Conservation (phyloP, 345 rosid species). For the Cardamine occulta region DNA sequence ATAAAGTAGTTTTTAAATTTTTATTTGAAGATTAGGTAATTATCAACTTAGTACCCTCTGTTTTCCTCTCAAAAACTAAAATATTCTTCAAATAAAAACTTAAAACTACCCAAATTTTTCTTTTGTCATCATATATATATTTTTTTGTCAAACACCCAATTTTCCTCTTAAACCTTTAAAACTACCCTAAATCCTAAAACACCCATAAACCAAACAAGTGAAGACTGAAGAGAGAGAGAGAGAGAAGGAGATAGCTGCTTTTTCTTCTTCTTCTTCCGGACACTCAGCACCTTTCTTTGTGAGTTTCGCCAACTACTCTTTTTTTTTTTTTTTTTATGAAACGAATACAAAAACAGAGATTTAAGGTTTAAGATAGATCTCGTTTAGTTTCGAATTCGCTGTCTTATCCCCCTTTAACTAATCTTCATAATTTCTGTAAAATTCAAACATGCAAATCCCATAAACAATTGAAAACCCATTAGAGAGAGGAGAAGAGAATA, state of each 20-base stretch:
- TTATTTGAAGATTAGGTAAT: no score
- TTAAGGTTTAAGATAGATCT: constrained; percentile 17
- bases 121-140: no score
- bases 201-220: background rate
- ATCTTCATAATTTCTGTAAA: constrained; percentile 9
- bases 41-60: no score
- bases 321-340: background rate
- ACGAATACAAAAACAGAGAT: background rate
- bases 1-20: no score
- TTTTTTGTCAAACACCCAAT: no score
- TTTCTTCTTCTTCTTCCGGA: constrained; percentile 22
- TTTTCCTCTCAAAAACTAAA: no score
- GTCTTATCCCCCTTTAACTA: background rate
- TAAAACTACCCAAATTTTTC: no score
- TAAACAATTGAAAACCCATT: background rate
- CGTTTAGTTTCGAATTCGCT: constrained; percentile 2
- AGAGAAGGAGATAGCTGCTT: background rate
- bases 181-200: no score
- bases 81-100: no score
- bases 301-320: background rate
- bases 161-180: no score
- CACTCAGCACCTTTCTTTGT: constrained; percentile 18
- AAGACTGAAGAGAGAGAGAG: background rate
- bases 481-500: background rate
- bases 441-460: constrained; percentile 33